These are phyloP conservation scores for Cyclotella kingstonii DNA, from an alignment of 108 stramenopile species.

Conservation along the genomic window DNA sequence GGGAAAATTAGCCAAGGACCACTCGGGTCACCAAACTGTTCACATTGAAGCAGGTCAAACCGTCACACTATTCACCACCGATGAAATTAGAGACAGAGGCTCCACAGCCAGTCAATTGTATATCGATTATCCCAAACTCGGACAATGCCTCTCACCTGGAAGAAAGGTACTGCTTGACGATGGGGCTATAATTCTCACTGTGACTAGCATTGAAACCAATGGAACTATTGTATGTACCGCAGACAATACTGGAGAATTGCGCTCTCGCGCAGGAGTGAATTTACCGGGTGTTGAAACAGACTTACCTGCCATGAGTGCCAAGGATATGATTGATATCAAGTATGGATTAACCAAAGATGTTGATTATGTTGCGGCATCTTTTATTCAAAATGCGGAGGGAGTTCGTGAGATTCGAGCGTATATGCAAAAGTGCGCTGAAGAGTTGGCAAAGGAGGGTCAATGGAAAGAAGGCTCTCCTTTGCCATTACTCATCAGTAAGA, in stretches of 20 bases:
- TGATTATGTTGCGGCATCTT: conserved; percentile 90
- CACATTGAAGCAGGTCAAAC: conserved; percentile 52
- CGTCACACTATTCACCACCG: conserved; percentile 64
- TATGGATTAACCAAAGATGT: conserved; percentile 89
- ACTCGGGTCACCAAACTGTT: conserved; percentile 74
- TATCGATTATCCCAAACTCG: conserved; percentile 72
- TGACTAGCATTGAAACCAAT: conserved; percentile 56
- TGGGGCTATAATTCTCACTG: conserved; percentile 89
- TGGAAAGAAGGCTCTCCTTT: conserved; percentile 55
- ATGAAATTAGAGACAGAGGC: conserved; percentile 49
- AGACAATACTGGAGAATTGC: conserved; percentile 80
- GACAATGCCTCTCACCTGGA: conserved; percentile 66
- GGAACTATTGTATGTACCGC: conserved; percentile 59
- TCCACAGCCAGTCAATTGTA: conserved; percentile 72
- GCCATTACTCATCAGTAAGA: conserved; percentile 87
- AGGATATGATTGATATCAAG: conserved; percentile 84
- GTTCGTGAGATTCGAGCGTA: conserved; percentile 82
- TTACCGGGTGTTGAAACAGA: conserved; percentile 92
- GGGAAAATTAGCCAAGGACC: conserved; percentile 76
- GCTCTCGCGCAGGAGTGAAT: conserved; percentile 96
- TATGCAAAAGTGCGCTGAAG: conserved; percentile 70
- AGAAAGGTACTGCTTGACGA: conserved; percentile 95
- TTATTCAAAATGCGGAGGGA: conserved; percentile 83
- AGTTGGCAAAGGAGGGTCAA: conserved; percentile 51
- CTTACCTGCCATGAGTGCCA: conserved; percentile 86